Percentiles rank a stretch among this genome's conserved stretches.
Evolutionary conservation across 345 rosid genomes (phyloP).

Genomic region (Acer campestre): DNA sequence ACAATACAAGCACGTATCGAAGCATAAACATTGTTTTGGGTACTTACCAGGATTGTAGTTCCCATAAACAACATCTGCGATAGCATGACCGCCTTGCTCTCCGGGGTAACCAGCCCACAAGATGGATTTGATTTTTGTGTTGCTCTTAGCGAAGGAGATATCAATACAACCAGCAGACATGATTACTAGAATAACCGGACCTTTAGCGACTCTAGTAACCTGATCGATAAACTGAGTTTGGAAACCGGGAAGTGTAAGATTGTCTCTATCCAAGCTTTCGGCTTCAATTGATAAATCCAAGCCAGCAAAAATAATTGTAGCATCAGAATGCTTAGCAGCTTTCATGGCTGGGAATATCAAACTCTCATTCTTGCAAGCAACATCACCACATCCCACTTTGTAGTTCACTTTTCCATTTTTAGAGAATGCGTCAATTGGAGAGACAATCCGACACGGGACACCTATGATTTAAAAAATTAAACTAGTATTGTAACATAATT

Average conservation of each 20-base stretch:
- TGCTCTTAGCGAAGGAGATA: slow-evolving; percentile 44
- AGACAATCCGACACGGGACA: slow-evolving; percentile 43
- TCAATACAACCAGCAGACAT: slow-evolving; percentile 64
- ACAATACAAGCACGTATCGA: background rate
- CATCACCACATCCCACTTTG: slow-evolving; percentile 48
- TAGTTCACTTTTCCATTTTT: slow-evolving; percentile 31
- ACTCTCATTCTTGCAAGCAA: slow-evolving; percentile 40
- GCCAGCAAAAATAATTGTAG: slow-evolving; percentile 48
- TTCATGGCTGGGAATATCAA: slow-evolving; percentile 33
- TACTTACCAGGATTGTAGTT: slow-evolving; percentile 56
- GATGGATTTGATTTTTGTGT: slow-evolving; percentile 37
- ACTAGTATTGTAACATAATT: too few species aligned
- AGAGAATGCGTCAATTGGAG: slow-evolving; percentile 53
- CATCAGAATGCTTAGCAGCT: slow-evolving; percentile 48
- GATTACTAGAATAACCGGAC: slow-evolving; percentile 62
- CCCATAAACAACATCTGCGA: slow-evolving; percentile 69
- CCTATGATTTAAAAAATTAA: slow-evolving; percentile 23
- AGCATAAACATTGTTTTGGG: background rate
- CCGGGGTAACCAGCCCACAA: slow-evolving; percentile 83
- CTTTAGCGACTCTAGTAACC: slow-evolving; percentile 43
- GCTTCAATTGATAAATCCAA: slow-evolving; percentile 53
- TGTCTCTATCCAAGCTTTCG: slow-evolving; percentile 51
- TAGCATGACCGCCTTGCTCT: slow-evolving; percentile 66
- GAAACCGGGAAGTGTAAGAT: slow-evolving; percentile 57
- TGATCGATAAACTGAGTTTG: slow-evolving; percentile 52